Evolutionary conservation across 495 filamentous ascomycete genomes (phyloP).

Genomic region (Hypoxylon crocopeplum): DNA sequence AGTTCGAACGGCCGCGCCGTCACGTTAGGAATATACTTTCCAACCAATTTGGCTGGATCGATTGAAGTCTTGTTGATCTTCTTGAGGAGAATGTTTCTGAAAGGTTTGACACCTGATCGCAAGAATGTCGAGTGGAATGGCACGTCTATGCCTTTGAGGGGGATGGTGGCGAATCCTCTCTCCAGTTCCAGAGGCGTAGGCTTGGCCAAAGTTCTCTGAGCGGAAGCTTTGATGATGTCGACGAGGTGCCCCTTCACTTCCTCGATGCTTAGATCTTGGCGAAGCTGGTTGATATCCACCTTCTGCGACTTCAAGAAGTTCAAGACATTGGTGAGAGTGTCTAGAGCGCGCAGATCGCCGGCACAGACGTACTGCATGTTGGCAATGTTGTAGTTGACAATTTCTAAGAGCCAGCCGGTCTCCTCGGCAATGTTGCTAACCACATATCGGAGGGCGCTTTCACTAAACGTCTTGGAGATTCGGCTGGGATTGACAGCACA

Average conservation of each 20-base stretch:
- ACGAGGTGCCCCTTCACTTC: slow-evolving; percentile 81
- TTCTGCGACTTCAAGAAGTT: slow-evolving; percentile 96
- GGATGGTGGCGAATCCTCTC: slow-evolving; percentile 96
- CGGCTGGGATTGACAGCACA: slow-evolving; percentile 97
- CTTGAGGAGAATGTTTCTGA: slow-evolving; percentile 95
- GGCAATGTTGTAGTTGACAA: slow-evolving; percentile 98
- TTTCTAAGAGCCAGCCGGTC: slow-evolving; percentile 94
- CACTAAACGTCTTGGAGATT: slow-evolving; percentile 97
- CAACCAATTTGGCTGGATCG: slow-evolving; percentile 92
- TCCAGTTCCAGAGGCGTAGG: slow-evolving; percentile 85
- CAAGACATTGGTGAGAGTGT: slow-evolving; percentile 88
- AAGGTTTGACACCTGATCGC: slow-evolving; percentile 96
- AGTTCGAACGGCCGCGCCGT: slow-evolving; percentile 94
- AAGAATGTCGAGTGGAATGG: slow-evolving; percentile 99
- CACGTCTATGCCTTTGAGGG: slow-evolving; percentile 95
- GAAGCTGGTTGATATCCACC: slow-evolving; percentile 92
- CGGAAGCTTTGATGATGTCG: slow-evolving; percentile 85
- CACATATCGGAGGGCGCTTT: slow-evolving; percentile 93
- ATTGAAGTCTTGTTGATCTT: slow-evolving; percentile 99
- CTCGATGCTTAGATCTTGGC: slow-evolving; percentile 76
- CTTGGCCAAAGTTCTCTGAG: slow-evolving; percentile 84
- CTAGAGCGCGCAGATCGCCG: slow-evolving; percentile 93
- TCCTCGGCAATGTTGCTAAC: slow-evolving; percentile 90
- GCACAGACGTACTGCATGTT: slow-evolving; percentile 99
- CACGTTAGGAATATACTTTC: slow-evolving; percentile 99